These are phyloP conservation scores for Rubus parviflorus DNA, from an alignment of 306 rosid species.

Conservation along the genomic window DNA sequence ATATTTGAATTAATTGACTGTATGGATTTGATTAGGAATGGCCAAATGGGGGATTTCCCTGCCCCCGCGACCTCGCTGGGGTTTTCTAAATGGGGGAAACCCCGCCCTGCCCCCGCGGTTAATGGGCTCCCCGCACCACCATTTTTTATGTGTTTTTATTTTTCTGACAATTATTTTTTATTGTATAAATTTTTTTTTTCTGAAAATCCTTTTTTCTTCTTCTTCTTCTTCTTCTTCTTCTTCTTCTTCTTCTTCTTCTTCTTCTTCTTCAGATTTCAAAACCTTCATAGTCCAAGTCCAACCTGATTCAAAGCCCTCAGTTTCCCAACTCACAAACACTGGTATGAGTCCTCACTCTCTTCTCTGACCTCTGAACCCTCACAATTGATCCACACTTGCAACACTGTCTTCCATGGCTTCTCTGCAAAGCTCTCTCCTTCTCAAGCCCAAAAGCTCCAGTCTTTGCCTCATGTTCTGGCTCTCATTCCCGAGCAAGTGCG, in stretches of 20 bases:
- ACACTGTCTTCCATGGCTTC: conserved; percentile 76
- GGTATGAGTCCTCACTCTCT: conserved; percentile 76
- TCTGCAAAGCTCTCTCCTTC: conserved; percentile 72
- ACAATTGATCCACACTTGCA: conserved; percentile 55
- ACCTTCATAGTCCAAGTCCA: conserved; percentile 80
- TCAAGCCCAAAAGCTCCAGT: conserved; percentile 39
- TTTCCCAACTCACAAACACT: conserved; percentile 68
- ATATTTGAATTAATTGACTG: background rate
- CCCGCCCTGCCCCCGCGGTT: too few relatives aligned
- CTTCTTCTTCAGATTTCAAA: conserved; percentile 19
- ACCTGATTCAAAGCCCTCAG: conserved; percentile 62
- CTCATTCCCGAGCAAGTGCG: conserved; percentile 79
- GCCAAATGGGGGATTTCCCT: too few relatives aligned
- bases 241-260: background rate
- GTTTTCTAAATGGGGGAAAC: too few relatives aligned
- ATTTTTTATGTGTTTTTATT: fast-evolving
- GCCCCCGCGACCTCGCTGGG: too few relatives aligned
- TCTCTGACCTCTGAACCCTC: conserved; percentile 22
- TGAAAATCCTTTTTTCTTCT: too few relatives aligned
- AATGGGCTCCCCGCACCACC: too few relatives aligned
- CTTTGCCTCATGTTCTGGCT: conserved; percentile 48
- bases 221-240: too few relatives aligned
- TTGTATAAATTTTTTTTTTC: too few relatives aligned
- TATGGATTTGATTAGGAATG: too few relatives aligned
- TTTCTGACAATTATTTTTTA: too few relatives aligned